These are phyloP conservation scores for Botrytis hyacinthi DNA, from an alignment of 2,329 filamentous ascomycete genomes.

Conservation along the genomic window DNA sequence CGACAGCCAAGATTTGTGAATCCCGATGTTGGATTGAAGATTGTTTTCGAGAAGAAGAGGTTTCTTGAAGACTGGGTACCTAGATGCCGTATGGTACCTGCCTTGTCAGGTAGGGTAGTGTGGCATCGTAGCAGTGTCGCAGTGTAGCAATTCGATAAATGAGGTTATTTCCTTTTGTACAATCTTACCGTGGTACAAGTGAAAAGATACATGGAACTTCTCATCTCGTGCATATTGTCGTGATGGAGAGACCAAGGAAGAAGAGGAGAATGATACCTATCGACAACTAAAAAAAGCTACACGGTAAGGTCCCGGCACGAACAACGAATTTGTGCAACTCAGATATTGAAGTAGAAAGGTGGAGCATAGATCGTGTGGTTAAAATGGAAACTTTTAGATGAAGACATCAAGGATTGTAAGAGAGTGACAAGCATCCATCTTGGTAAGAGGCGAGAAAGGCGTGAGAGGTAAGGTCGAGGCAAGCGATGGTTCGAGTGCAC, in stretches of 20 bases:
- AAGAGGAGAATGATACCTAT: neutral
- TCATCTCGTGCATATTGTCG: neutral
- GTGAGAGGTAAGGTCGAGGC: neutral
- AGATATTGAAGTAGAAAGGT: neutral
- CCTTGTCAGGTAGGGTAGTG: neutral
- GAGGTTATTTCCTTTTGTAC: constrained; percentile 3
- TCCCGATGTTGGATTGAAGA: neutral
- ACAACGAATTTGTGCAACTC: constrained; percentile 1
- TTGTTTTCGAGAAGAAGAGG: neutral
- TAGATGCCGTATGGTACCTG: neutral
- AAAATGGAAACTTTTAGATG: neutral
- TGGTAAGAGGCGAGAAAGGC: neutral
- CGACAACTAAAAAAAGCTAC: neutral
- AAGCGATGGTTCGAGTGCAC: neutral
- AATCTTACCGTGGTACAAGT: neutral
- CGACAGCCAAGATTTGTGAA: neutral
- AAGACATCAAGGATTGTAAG: neutral
- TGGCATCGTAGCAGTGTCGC: neutral
- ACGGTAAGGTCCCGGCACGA: neutral
- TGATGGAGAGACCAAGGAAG: neutral
- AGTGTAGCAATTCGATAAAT: neutral
- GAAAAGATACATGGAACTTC: neutral
- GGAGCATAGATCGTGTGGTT: neutral
- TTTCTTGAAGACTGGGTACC: neutral
- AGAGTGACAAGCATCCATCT: neutral